These are phyloP conservation scores for Scleromitrula shiraiana DNA, from an alignment of 2,329 filamentous ascomycete species.

Conservation along the genomic window DNA sequence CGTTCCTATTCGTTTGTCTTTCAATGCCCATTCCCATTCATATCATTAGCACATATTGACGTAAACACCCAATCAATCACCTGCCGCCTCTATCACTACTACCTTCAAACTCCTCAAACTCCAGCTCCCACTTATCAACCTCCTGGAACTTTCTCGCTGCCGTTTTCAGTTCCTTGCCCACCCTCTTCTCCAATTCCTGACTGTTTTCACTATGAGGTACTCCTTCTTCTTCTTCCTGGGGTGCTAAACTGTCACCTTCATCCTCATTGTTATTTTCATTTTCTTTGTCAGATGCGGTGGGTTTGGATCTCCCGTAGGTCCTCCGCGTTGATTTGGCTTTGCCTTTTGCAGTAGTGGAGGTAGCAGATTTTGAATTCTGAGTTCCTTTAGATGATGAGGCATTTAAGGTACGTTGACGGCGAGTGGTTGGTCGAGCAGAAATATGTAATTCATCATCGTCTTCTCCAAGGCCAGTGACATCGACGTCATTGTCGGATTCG, in stretches of 20 bases:
- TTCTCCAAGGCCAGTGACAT: constrained; percentile 39
- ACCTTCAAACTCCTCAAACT: constrained; percentile 56
- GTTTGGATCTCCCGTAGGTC: constrained; percentile 38
- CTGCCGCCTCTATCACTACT: constrained; percentile 30
- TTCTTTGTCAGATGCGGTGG: constrained; percentile 48
- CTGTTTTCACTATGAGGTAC: constrained; percentile 27
- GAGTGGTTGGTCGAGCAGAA: constrained; percentile 14
- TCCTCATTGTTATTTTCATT: constrained; percentile 37
- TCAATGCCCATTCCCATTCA: no score
- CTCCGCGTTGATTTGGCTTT: constrained; percentile 21
- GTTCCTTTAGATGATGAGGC: neutral
- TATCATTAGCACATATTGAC: no score
- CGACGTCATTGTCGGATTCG: constrained; percentile 38
- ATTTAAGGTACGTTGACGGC: neutral
- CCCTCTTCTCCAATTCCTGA: constrained; percentile 32
- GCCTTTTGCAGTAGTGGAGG: constrained; percentile 15
- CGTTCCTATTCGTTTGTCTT: no score
- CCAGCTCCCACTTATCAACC: constrained; percentile 61
- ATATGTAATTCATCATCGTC: constrained; percentile 50
- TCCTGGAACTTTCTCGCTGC: constrained; percentile 58
- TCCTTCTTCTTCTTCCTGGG: constrained; percentile 36
- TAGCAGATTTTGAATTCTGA: constrained; percentile 9
- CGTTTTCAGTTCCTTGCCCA: constrained; percentile 43
- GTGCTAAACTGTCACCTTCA: constrained; percentile 35
- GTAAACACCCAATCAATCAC: no score